Conservation (phyloP, 2,329 filamentous ascomycete genomes). For the Colletotrichum horii region DNA sequence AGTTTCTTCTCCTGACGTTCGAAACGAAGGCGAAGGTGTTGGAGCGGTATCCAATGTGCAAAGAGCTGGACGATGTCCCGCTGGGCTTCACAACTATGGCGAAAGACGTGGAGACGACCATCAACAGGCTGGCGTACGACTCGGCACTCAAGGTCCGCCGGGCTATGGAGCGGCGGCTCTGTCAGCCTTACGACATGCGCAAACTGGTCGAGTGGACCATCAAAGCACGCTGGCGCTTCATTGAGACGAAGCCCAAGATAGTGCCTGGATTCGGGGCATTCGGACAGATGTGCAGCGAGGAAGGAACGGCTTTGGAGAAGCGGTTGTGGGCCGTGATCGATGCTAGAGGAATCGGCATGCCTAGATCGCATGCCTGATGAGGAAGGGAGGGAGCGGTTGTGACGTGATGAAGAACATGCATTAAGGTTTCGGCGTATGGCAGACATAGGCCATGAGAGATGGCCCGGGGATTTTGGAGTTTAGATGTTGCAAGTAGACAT, state of each 20-base stretch:
- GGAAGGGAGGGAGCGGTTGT: accelerated
- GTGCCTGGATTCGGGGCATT: conserved; percentile 7
- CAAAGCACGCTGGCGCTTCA: not conserved
- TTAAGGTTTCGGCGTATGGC: not conserved
- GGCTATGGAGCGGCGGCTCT: conserved; percentile 3
- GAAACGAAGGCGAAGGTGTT: not conserved
- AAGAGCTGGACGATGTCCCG: not conserved
- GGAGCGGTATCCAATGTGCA: not conserved
- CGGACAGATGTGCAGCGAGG: not conserved
- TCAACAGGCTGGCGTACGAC: not conserved
- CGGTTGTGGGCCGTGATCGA: conserved; percentile 1
- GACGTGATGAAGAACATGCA: not conserved
- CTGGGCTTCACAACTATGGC: not conserved
- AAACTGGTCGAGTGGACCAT: conserved; percentile 1
- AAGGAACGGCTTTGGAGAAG: not conserved
- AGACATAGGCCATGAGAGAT: not conserved
- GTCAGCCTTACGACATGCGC: not conserved
- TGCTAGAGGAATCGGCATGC: not conserved
- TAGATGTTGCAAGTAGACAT: not conserved
- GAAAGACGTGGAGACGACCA: not conserved
- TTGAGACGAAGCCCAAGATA: not conserved
- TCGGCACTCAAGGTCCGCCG: not conserved
- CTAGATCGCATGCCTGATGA: not conserved
- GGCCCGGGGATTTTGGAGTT: not conserved
- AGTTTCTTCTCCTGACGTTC: conserved; percentile 2